Base-by-base conservation (phyloP, 1,284 basidiomycete species). In the Coniophora puteana region DNA sequence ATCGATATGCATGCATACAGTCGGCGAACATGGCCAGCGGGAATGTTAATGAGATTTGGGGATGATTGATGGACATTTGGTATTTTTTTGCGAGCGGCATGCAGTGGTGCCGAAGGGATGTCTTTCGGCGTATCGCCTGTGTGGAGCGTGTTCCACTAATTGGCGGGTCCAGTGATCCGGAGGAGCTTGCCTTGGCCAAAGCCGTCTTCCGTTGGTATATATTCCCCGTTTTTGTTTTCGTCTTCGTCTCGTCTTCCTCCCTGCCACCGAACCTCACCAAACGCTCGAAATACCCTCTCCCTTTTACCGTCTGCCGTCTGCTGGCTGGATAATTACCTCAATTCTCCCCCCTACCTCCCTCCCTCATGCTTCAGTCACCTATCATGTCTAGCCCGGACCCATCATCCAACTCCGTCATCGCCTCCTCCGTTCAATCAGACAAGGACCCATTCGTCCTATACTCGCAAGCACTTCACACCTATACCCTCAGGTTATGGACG, bases 401-500 rank as follows among this genome's bases (percentile, higher is more conserved):
- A n/a, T n/a, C n/a, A 59, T 59, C 49, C 38, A 53, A 55, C 47
- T 40, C 48, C 46, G 33, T 44, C 36, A 25, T 14, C 11, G 13
- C 29, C 25, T 27, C 11, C n/a, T 24, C 38, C 31, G 40, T 43
- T 43, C 50, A 44, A 51, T 41, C 7, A 12, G 17, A 30, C 39
- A 47, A 46, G 38, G 69, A 76, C 45, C 68, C 72, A 10, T 61
- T 82, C 51, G 56, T 68, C 36, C 62, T 66, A 26, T 85, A 85
- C 55, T 74, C 83, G 11, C 75, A 73, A 48, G 71, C 80, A 31
- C 61, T 85, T 26, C 78, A 83, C 55, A 71, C 81, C 43, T 84
- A 83, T 50, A 86, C 82, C 24, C 71, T 83, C 40, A 68, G 58
- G 29, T 67, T 83, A 34, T 85, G 82, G 81, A 76, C 76, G 36